phyloP scores from a whole-genome alignment of 768 basidiomycete genomes.

The Suillus variegatus region DNA sequence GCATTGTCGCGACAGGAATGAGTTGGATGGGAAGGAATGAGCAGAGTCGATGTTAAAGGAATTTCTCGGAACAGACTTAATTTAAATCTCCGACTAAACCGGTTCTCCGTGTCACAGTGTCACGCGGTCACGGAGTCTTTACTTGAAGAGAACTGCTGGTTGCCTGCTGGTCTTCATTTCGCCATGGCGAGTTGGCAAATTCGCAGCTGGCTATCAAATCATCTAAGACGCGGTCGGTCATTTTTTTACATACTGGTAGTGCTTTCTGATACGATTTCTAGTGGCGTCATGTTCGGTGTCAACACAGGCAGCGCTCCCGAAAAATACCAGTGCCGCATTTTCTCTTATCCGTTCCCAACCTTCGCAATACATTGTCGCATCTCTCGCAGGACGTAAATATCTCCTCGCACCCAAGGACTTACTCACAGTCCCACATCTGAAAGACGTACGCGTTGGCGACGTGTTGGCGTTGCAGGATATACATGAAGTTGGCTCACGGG shows the following conservation, averaged over 20 bases:
- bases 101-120: slow-evolving; percentile 13
- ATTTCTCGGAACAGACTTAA: slow-evolving; percentile 35
- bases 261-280: slow-evolving; percentile 14
- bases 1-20: slow-evolving; percentile 59
- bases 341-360: slow-evolving; percentile 87
- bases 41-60: slow-evolving; percentile 32
- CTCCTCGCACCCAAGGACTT: slow-evolving; percentile 89
- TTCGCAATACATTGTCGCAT: slow-evolving; percentile 88
- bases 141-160: slow-evolving; percentile 1
- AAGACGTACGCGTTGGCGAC: slow-evolving; percentile 84
- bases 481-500: slow-evolving; percentile 93
- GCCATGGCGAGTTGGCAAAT: slow-evolving; percentile 21
- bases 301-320: slow-evolving; percentile 30
- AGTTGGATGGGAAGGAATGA: slow-evolving; percentile 49
- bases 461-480: slow-evolving; percentile 80
- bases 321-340: slow-evolving; percentile 63
- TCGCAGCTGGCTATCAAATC: slow-evolving; percentile 28
- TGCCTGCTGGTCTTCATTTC: neutral
- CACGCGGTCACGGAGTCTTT: slow-evolving; percentile 9
- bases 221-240: slow-evolving; percentile 23
- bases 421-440: slow-evolving; percentile 90
- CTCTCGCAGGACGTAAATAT: slow-evolving; percentile 85
- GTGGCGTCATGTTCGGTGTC: slow-evolving; percentile 32
- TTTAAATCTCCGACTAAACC: slow-evolving; percentile 35
- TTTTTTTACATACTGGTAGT: neutral